These are phyloP conservation scores for Symbiodinium natans DNA, from an alignment of 73 alveolate species.

Conservation along the genomic window DNA sequence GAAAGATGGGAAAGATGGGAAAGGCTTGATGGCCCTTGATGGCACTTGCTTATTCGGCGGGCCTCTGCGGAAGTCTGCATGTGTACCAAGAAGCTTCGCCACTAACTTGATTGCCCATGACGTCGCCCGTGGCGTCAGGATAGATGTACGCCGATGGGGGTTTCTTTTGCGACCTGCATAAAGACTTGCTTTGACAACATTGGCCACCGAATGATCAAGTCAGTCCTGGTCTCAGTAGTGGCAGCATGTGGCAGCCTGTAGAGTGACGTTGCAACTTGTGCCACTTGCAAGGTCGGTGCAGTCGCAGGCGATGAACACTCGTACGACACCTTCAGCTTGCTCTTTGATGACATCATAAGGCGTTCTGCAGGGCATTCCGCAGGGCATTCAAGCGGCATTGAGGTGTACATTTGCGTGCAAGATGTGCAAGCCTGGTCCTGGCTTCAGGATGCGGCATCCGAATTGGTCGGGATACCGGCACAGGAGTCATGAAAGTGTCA, in stretches of 20 bases:
- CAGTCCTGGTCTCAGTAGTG: not conserved
- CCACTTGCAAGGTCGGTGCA: slow-evolving; percentile 30
- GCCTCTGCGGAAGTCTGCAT: too few species aligned
- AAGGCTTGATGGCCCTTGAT: too few species aligned
- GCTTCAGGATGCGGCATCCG: slow-evolving; percentile 15
- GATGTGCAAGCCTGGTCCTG: not conserved
- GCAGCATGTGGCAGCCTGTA: too few species aligned
- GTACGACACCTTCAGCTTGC: slow-evolving; percentile 55
- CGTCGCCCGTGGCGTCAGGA: slow-evolving; percentile 17
- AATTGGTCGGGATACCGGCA: not conserved
- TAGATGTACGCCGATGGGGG: slow-evolving; percentile 39
- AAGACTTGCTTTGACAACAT: slow-evolving; percentile 77
- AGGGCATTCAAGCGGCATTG: not conserved
- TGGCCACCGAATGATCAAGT: slow-evolving; percentile 76
- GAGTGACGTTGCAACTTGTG: not conserved
- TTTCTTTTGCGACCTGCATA: slow-evolving; percentile 60
- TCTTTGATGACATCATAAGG: slow-evolving; percentile 74
- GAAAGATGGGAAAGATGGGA: too few species aligned
- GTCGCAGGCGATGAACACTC: slow-evolving; percentile 83
- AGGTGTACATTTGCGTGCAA: not conserved
- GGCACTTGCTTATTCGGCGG: too few species aligned
- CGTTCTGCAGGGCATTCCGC: not conserved
- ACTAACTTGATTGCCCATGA: too few species aligned
- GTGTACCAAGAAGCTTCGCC: too few species aligned
- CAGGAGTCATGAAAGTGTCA: not conserved